Conservation (phyloP, 768 basidiomycete species). For the Lactarius psammicola region DNA sequence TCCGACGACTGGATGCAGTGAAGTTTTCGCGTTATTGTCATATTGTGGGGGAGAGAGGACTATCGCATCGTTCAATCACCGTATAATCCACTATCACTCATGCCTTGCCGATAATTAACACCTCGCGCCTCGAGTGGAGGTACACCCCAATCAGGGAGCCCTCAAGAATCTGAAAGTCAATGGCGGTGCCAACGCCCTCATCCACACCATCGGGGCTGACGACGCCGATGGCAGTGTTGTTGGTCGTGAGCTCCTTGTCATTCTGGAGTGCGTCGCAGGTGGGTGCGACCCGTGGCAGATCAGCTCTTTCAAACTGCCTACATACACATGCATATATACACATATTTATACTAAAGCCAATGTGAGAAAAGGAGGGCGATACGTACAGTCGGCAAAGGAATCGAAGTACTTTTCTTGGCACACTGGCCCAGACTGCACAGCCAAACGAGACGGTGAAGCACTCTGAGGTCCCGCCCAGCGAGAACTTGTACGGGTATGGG, state of each 20-base stretch:
- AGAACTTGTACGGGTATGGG: conserved; percentile 97
- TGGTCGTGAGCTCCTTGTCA: conserved; percentile 92
- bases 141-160: conserved; percentile 73
- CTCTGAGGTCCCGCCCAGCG: conserved; percentile 96
- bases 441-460: conserved; percentile 99
- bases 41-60: too few relatives aligned
- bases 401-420: too few relatives aligned
- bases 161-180: conserved; percentile 83
- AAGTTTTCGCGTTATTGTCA: too few relatives aligned
- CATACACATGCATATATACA: neutral
- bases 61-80: too few relatives aligned
- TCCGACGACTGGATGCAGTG: too few relatives aligned
- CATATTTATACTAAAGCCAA: too few relatives aligned
- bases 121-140: too few relatives aligned
- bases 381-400: too few relatives aligned
- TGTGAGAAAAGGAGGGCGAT: too few relatives aligned
- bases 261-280: conserved; percentile 95
- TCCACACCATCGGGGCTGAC: conserved; percentile 68
- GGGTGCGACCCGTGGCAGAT: conserved; percentile 93
- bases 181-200: conserved; percentile 48
- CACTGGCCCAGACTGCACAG: too few relatives aligned
- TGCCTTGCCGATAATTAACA: too few relatives aligned
- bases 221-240: conserved; percentile 95
- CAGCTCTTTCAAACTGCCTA: conserved; percentile 83
- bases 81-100: too few relatives aligned